These are phyloP conservation scores for Remersonia thermophila DNA, from an alignment of 2,329 filamentous ascomycete species.

Conservation along the genomic window DNA sequence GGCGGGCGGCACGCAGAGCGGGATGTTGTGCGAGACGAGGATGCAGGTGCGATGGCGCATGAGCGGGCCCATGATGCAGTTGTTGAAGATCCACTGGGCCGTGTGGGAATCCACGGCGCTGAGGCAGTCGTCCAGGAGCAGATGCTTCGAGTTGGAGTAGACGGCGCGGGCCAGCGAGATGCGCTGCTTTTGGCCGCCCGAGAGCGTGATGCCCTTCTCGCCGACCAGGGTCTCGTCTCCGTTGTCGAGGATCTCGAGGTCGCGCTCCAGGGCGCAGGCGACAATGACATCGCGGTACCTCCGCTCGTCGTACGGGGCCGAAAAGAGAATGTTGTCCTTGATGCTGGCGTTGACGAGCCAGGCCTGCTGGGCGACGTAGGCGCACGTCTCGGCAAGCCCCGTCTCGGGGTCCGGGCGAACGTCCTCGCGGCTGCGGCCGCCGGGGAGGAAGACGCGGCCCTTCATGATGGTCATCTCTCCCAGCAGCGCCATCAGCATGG, in stretches of 20 bases:
- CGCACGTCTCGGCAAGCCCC: constrained; percentile 78
- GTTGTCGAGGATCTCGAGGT: constrained; percentile 81
- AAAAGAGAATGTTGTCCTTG: constrained; percentile 90
- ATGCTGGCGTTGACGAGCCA: constrained; percentile 96
- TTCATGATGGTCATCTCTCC: constrained; percentile 87
- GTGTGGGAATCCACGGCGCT: constrained; percentile 97
- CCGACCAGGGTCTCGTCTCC: constrained; percentile 91
- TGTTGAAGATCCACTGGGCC: constrained; percentile 93
- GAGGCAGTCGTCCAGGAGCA: constrained; percentile 87
- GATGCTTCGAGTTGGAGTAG: constrained; percentile 87
- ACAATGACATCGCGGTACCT: constrained; percentile 81
- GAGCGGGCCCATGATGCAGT: constrained; percentile 78
- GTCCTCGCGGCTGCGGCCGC: constrained; percentile 75
- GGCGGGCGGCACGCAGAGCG: constrained; percentile 71
- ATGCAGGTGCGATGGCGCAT: constrained; percentile 88
- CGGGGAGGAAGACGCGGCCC: constrained; percentile 74
- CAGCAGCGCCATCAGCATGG: constrained; percentile 84
- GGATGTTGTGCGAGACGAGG: constrained; percentile 86
- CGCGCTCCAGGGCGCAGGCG: constrained; percentile 81
- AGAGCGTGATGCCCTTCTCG: constrained; percentile 93
- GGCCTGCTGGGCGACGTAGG: constrained; percentile 91
- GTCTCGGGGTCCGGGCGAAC: constrained; percentile 71
- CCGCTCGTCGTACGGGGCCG: constrained; percentile 64
- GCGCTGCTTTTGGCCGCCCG: constrained; percentile 92
- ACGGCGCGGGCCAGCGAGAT: constrained; percentile 93